These are phyloP conservation scores for Isabelozyma heimii DNA, from an alignment of 805 yeast species.

Conservation along the genomic window DNA sequence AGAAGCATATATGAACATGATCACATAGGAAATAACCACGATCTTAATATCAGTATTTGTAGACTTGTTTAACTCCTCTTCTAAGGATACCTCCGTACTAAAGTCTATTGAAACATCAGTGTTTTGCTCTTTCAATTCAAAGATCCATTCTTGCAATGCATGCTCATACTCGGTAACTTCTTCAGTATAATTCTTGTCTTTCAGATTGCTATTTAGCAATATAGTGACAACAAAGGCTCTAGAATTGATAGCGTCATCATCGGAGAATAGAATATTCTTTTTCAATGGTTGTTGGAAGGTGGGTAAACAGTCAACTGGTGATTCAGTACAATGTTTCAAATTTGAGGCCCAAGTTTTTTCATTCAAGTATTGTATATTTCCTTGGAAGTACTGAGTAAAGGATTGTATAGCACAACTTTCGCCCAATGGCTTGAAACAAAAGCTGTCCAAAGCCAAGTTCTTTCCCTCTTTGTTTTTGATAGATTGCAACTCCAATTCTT, in stretches of 20 bases:
- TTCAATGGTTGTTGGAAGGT: slow-evolving; percentile 87
- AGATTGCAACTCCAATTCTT: slow-evolving; percentile 51
- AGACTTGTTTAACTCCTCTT: slow-evolving; percentile 78
- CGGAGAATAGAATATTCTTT: slow-evolving; percentile 59
- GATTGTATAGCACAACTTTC: slow-evolving; percentile 83
- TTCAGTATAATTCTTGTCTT: slow-evolving; percentile 35
- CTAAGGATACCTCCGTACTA: slow-evolving; percentile 80
- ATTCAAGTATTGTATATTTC: slow-evolving; percentile 49
- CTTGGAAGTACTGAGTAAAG: slow-evolving; percentile 82
- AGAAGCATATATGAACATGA: slow-evolving; percentile 88
- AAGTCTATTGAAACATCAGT: slow-evolving; percentile 63
- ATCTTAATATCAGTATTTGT: slow-evolving; percentile 76
- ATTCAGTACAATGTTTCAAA: slow-evolving; percentile 59
- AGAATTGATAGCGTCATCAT: slow-evolving; percentile 53
- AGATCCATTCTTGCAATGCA: slow-evolving; percentile 56
- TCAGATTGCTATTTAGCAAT: slow-evolving; percentile 54
- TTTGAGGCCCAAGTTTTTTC: slow-evolving; percentile 55
- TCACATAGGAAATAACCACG: slow-evolving; percentile 69
- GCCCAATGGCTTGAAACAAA: slow-evolving; percentile 82
- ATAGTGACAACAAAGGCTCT: slow-evolving; percentile 77
- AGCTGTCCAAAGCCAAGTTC: slow-evolving; percentile 46
- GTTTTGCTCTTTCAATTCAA: slow-evolving; percentile 40
- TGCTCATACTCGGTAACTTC: slow-evolving; percentile 65
- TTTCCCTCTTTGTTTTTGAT: slow-evolving; percentile 21
- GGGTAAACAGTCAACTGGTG: slow-evolving; percentile 90